A percentile compares a stretch with the other conserved stretches of the same genome.
These are phyloP conservation scores for Wickerhamomyces bisporus DNA, from an alignment of 805 yeast species.

Conservation along the genomic window DNA sequence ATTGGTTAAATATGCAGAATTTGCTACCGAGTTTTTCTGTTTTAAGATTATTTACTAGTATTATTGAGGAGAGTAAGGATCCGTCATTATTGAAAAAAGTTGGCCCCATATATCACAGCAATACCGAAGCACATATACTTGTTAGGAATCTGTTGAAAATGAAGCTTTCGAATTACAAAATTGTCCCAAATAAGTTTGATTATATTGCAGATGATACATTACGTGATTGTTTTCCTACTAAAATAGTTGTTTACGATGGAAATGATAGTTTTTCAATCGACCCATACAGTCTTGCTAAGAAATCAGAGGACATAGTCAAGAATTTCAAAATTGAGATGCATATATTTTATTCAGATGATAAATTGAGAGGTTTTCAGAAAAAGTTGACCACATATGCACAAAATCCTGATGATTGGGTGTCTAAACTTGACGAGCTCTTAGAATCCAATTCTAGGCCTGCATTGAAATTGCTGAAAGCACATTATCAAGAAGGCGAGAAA, in stretches of 20 bases:
- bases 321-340: constrained; percentile 39
- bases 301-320: constrained; percentile 7
- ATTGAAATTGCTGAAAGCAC: constrained; percentile 36
- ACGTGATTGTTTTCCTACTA: constrained; percentile 48
- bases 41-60: constrained; percentile 41
- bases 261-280: constrained; percentile 30
- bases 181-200: constrained; percentile 33
- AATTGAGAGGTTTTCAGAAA: constrained; percentile 33
- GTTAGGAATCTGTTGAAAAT: constrained; percentile 34
- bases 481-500: constrained; percentile 53
- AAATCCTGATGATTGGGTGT: constrained; percentile 48
- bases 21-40: constrained; percentile 49
- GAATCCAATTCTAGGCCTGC: constrained; percentile 39
- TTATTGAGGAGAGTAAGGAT: constrained; percentile 38
- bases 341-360: constrained; percentile 47
- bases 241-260: constrained; percentile 34
- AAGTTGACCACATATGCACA: constrained; percentile 37
- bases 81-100: constrained; percentile 31
- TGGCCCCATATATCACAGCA: constrained; percentile 30
- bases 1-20: constrained; percentile 44
- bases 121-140: constrained; percentile 32
- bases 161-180: constrained; percentile 27
- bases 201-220: constrained; percentile 51
- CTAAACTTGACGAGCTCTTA: constrained; percentile 37
- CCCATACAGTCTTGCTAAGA: constrained; percentile 26